Evolutionary conservation across 441 rosid species (phyloP).

Genomic region (Capsella rubella): DNA sequence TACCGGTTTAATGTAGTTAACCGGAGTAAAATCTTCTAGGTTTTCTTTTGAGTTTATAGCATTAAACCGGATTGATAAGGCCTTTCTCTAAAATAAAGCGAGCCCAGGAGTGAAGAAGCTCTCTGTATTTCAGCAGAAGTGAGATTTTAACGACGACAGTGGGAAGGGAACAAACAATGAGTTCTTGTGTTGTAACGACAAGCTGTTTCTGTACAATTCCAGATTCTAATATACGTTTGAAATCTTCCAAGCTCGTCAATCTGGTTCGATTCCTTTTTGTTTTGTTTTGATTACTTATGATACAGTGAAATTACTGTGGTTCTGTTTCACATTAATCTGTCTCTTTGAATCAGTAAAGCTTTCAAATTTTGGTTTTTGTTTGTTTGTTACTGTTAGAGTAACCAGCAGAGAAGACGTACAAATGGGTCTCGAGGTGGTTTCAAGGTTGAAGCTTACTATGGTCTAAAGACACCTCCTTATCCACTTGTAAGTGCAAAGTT

Average conservation of each 20-base stretch:
- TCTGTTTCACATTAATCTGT: slow-evolving; percentile 8
- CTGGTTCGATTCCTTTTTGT: slow-evolving; percentile 36
- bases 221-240: slow-evolving; percentile 35
- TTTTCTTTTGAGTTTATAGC: no score
- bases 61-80: slow-evolving; percentile 41
- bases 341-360: slow-evolving; percentile 15
- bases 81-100: slow-evolving; percentile 14
- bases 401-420: slow-evolving; percentile 48
- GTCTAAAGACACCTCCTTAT: slow-evolving; percentile 86
- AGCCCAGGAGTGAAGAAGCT: slow-evolving; percentile 21
- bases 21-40: not conserved
- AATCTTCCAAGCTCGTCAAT: slow-evolving; percentile 40
- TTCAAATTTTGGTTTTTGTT: slow-evolving; percentile 9
- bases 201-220: slow-evolving; percentile 22
- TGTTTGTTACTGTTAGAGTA: slow-evolving; percentile 23
- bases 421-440: slow-evolving; percentile 50
- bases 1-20: slow-evolving; percentile 29
- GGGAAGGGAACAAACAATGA: slow-evolving; percentile 32
- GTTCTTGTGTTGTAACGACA: slow-evolving; percentile 40
- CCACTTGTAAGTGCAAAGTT: slow-evolving; percentile 57
- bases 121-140: slow-evolving; percentile 5
- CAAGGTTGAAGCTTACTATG: slow-evolving; percentile 65
- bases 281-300: not conserved
- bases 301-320: slow-evolving; percentile 13
- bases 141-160: slow-evolving; percentile 18